Base-by-base conservation (phyloP, 371 early-diverging fungal genomes). In the Apophysomyces ossiformis region DNA sequence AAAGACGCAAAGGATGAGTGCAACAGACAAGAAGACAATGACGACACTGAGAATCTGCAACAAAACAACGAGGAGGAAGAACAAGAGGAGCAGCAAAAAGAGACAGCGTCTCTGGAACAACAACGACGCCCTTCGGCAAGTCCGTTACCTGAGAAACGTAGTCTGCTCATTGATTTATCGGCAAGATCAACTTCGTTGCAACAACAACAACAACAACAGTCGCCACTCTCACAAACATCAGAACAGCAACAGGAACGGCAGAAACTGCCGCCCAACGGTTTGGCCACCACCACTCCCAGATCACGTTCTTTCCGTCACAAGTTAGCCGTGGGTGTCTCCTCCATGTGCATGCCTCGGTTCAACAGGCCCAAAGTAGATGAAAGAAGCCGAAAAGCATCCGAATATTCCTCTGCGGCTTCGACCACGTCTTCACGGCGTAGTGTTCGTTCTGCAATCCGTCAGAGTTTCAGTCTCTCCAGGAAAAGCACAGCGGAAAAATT, bases 321-420 rank as follows among this genome's bases (percentile, higher is more conserved):
- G 54, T 21, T 50, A 4, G 54, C 21, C 18, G 21, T 50, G 7
- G 21, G 54, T 11, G 8, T 50, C 18, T 9, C n/a, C 8, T 21
- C n/a, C 21, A 50, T 50, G 54, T 50, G 54, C 54, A 18, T 9
- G 16, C 54, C 54, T 50, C 54, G 54, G 54, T 9, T 21, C 16
- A n/a, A 21, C n/a, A 16, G 54, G 6, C 16, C 54, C n/a, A 45
- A 13, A 18, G 46, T 9, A 32, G 21, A 50, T 7, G 21, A 50
- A 8, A 50, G 21, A 5, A 9, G 9, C 54, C 54, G 54, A 21
- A n/a, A 13, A 21, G 9, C 54, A 7, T 18, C 54, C 16, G n/a
- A 16, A 4, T 50, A 16, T 4, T 50, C 54, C 1, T 50, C 54
- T 16, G 16, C 54, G 16, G 9, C 54, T 11, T 50, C 54, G 16